Evolutionary conservation across 495 filamentous ascomycete genomes (phyloP), one percentile per base, ranked within the genome.

Genomic region (Xylaria sp.): DNA sequence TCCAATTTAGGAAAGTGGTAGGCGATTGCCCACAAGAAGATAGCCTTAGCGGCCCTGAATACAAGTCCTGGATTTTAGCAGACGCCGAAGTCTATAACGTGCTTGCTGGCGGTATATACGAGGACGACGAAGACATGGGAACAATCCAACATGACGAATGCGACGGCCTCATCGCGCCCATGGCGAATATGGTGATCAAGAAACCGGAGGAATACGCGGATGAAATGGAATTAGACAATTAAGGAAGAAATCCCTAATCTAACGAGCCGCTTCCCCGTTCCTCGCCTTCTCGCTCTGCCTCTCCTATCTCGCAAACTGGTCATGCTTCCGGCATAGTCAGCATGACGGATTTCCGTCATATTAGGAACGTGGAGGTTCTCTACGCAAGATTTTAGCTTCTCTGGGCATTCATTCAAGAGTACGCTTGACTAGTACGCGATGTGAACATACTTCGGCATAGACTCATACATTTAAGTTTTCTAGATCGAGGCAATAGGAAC

Each of bases 21-120:
- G 52, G 66, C 26, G 66, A 68, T 33, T 64, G 61, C 15, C 40
- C 61, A 9, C 61, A 29, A 46, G 26, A 46, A 35, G 61, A 64
- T 26, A n/a, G 26, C 7, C n/a, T 33, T 31, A n/a, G 17, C 26
- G 24, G 5, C 14, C 12, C 21, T 6, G 8, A 44, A 24, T 17
- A 58, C 24, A 26, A 2, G 3, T 68, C 66, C 6, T 68, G 66
- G 50, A 58, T 68, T 35, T 17, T 68, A 17, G 29, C 66, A 31
- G 66, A 68, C 37, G 66, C 66, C 8, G 50, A 43, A 19, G 7
- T 68, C 21, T 68, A 57, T 19, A 68, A 75, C 14, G 58, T 69
- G 57, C 44, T 68, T 52, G 29, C 58, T 62, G 19, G 62, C 50
- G 24, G 53, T 41, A 24, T 73, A 4, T 21, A 68, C 8, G 37